phyloP scores from a whole-genome alignment of 257 asterid genomes.

The Ocimum tenuiflorum region DNA sequence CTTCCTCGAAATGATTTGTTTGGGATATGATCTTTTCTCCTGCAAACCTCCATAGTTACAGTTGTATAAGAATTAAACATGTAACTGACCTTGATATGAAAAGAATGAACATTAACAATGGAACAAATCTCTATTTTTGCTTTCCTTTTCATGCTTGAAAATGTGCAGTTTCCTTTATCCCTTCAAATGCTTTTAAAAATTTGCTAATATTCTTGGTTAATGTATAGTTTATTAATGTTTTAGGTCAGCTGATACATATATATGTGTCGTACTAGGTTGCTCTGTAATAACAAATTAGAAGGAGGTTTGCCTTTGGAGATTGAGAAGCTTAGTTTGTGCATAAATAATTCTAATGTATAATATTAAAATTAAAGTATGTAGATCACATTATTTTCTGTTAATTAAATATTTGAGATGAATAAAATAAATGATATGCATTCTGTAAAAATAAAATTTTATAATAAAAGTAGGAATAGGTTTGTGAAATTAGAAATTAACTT shows the following conservation, averaged over 20 bases:
- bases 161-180: background rate
- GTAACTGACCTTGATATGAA: too few species aligned
- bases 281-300: constrained; percentile 60
- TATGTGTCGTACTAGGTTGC: constrained; percentile 47
- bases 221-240: background rate
- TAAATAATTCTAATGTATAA: too few species aligned
- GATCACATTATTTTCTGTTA: too few species aligned
- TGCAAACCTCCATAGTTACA: background rate
- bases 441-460: too few species aligned
- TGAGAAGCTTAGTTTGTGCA: constrained; percentile 51
- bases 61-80: background rate
- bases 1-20: background rate
- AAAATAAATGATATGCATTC: too few species aligned
- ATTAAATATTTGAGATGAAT: too few species aligned
- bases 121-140: background rate
- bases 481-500: too few species aligned
- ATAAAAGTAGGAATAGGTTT: too few species aligned
- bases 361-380: too few species aligned
- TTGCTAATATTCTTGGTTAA: constrained; percentile 2
- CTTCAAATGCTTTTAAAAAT: background rate
- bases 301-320: constrained; percentile 65
- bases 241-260: constrained; percentile 16
- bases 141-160: background rate
- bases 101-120: too few species aligned
- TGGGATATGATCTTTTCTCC: background rate